phyloP scores from a whole-genome alignment of 2,329 filamentous ascomycete genomes.

The Scedosporium dehoogii region DNA sequence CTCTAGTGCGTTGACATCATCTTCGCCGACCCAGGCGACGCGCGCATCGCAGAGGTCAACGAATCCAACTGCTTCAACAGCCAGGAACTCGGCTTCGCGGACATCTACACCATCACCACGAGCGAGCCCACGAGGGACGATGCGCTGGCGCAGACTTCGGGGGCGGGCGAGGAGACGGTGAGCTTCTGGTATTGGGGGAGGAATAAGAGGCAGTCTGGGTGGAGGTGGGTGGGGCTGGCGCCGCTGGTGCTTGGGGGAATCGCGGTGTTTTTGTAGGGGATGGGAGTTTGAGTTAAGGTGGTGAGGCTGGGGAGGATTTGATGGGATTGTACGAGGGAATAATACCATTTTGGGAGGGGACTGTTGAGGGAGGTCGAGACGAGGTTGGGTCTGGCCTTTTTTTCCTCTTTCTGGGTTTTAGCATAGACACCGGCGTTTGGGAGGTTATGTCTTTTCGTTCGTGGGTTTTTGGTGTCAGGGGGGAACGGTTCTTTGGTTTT shows the following conservation, averaged over 20 bases:
- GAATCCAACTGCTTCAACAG: slow-evolving; percentile 83
- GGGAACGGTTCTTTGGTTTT: background rate
- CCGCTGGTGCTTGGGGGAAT: slow-evolving; percentile 2
- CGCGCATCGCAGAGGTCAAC: slow-evolving; percentile 60
- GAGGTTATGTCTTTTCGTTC: background rate
- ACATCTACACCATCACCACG: slow-evolving; percentile 61
- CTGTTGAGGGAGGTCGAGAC: background rate
- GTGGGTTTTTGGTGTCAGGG: background rate
- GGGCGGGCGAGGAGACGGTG: background rate
- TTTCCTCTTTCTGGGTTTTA: background rate
- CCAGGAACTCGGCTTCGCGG: slow-evolving; percentile 63
- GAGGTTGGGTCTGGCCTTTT: background rate
- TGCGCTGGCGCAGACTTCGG: slow-evolving; percentile 11
- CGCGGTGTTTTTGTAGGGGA: background rate
- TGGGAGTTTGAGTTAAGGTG: background rate
- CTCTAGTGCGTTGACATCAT: slow-evolving; percentile 85
- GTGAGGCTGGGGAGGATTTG: background rate
- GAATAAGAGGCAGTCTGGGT: background rate
- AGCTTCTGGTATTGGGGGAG: slow-evolving; percentile 2
- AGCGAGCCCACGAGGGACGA: slow-evolving; percentile 27
- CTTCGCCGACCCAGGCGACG: slow-evolving; percentile 69
- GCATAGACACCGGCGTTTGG: background rate
- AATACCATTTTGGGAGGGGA: background rate
- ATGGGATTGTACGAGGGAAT: background rate
- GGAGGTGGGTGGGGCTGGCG: background rate